A percentile compares a stretch with the other conserved stretches of the same genome.
Conservation (phyloP, 371 early-diverging fungal species). For the Capillidium heterosporum region DNA sequence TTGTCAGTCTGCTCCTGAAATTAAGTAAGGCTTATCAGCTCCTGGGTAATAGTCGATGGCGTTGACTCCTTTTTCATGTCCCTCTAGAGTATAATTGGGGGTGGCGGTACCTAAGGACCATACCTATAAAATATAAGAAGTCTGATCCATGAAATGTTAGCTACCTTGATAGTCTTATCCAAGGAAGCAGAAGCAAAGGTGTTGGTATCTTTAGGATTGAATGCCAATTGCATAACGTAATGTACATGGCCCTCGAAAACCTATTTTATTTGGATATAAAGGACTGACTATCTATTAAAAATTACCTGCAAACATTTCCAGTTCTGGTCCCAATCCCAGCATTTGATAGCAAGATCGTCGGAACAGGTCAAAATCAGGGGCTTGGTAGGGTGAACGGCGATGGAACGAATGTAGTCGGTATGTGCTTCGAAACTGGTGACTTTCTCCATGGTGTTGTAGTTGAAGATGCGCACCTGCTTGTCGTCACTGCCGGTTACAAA, state of each 20-base stretch:
- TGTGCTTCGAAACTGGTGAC: slow-evolving; percentile 95
- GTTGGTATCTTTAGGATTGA: slow-evolving; percentile 94
- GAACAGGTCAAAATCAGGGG: slow-evolving; percentile 84
- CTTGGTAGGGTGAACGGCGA: slow-evolving; percentile 93
- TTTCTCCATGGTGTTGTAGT: slow-evolving; percentile 97
- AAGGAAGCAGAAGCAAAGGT: slow-evolving; percentile 91
- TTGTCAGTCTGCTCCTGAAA: slow-evolving; percentile 86
- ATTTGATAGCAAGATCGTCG: slow-evolving; percentile 96
- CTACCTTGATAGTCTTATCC: slow-evolving; percentile 77
- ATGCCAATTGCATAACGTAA: slow-evolving; percentile 92
- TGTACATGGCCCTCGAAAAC: slow-evolving; percentile 96
- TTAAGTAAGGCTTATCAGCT: slow-evolving; percentile 86
- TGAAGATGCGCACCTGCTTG: slow-evolving; percentile 94
- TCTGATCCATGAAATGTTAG: not conserved
- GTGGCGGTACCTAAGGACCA: slow-evolving; percentile 68
- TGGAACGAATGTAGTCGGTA: slow-evolving; percentile 91
- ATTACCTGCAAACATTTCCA: slow-evolving; percentile 84
- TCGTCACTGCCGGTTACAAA: slow-evolving; percentile 95
- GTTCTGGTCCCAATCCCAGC: slow-evolving; percentile 98
- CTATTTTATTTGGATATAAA: slow-evolving; percentile 11
- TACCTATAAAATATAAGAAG: slow-evolving; percentile 22
- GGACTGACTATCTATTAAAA: not conserved
- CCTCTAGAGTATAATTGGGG: slow-evolving; percentile 86
- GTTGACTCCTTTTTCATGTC: slow-evolving; percentile 90
- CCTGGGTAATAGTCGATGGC: slow-evolving; percentile 89